Evolutionary conservation across 2,329 filamentous ascomycete genomes (phyloP), one percentile per base, ranked within the genome.

Genomic region (Grosmannia clavigera): DNA sequence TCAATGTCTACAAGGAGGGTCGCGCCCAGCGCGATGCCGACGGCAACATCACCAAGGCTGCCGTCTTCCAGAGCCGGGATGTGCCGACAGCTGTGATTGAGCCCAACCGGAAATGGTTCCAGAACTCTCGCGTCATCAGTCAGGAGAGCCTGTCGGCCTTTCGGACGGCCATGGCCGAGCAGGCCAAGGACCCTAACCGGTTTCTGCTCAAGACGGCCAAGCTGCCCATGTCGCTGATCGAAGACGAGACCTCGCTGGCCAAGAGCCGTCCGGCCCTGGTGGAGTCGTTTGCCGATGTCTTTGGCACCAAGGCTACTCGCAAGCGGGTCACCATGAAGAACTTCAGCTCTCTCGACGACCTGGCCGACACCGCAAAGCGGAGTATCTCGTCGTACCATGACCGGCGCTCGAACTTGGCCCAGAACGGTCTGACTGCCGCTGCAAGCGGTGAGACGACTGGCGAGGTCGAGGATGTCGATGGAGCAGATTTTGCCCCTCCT

Each of bases 191-290:
- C 69, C 94, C 94, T 0, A 96, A 96, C 73, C 87, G 88, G 62
- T 94, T 96, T 62, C 82, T 97, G n/a, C 79, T 99, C 65, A 96
- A 96, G 78, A 88, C 88, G 66, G 97, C 97, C 75, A 97, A 97
- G 77, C 81, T 99, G 56, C 94, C 94, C 50, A 92, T 99, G 90
- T 92, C 85, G 66, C 76, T 99, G 71, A 95, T 99, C 70, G 82
- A 85, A 63, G 92, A 97, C 68, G 81, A 85, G 55, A 82, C 86
- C 66, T 60, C 62, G 14, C 11, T 60, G n/a, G 33, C 55, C 61
- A 95, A 96, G 76, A 85, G 96, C 71, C 92, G 58, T 43, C 59
- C 64, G 9, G 59, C 58, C 5, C 56, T 66, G 27, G 57, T 60
- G 40, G 64, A 66, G 40, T 64, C 92, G 0, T 99, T 95, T 70